A percentile compares a stretch with the other conserved stretches of the same genome.
These are phyloP conservation scores for Urochloa ruziziensis DNA, from an alignment of 176 grass and related monocot species.

Conservation along the genomic window DNA sequence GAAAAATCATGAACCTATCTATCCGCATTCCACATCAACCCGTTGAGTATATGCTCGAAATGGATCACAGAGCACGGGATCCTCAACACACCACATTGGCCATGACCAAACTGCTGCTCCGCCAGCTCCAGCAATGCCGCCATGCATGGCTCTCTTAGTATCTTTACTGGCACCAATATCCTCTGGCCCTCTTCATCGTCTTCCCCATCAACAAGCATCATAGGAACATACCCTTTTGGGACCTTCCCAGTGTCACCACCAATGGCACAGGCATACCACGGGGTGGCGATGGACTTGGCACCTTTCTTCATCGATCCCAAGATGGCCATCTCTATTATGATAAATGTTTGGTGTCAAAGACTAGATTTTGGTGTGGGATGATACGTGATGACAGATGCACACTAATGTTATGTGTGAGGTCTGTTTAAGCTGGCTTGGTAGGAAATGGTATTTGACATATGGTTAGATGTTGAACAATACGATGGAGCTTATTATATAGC, in stretches of 20 bases:
- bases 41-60: conserved; percentile 7
- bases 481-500: neutral
- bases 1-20: no score
- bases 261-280: neutral
- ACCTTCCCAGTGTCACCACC: neutral
- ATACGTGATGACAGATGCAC: neutral
- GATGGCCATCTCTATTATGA: neutral
- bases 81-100: conserved; percentile 41
- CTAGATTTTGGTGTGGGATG: neutral
- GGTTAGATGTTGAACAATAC: neutral
- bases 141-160: conserved; percentile 47
- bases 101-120: conserved; percentile 39
- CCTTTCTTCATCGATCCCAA: conserved; percentile 14
- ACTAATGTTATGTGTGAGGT: neutral
- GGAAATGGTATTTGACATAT: neutral
- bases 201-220: conserved; percentile 23
- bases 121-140: conserved; percentile 41
- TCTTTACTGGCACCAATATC: conserved; percentile 37
- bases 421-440: neutral
- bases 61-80: conserved; percentile 13
- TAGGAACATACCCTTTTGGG: conserved; percentile 43
- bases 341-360: neutral
- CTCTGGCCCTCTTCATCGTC: neutral
- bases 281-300: neutral
- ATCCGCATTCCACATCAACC: no score